phyloP scores from a whole-genome alignment of 1,139 yeast species.

The Lodderomyces orthopsilosis region DNA sequence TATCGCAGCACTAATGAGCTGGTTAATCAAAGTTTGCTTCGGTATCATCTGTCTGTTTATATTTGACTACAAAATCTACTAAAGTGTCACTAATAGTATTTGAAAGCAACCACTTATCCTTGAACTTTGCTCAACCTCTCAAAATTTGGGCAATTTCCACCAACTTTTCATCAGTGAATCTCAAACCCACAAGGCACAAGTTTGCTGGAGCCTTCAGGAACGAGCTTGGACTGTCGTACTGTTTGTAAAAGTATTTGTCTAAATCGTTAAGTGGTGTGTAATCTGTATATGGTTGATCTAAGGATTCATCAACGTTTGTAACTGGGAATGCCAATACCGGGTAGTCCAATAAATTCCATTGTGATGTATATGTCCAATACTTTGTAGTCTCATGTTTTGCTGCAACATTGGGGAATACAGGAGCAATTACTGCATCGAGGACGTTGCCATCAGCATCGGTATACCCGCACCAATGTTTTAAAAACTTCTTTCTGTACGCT shows the following conservation, averaged over 20 bases:
- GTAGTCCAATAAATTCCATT: conserved; percentile 24
- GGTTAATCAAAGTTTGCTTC: no score
- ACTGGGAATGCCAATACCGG: conserved; percentile 23
- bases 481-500: conserved; percentile 20
- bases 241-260: conserved; percentile 15
- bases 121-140: background rate
- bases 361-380: conserved; percentile 23
- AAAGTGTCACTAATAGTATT: no score
- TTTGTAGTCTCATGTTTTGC: conserved; percentile 20
- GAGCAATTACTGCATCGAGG: conserved; percentile 21
- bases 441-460: conserved; percentile 34
- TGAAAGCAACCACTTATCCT: no score
- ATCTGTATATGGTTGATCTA: conserved; percentile 14
- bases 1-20: no score
- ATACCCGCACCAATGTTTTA: conserved; percentile 19
- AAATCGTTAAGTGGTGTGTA: conserved; percentile 13
- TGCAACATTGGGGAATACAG: conserved; percentile 22
- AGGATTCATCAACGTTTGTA: conserved; percentile 16
- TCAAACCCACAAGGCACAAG: conserved; percentile 18
- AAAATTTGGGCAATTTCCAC: conserved; percentile 16
- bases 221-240: conserved; percentile 16
- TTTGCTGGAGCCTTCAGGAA: conserved; percentile 19
- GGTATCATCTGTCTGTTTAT: no score
- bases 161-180: conserved; percentile 20
- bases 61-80: no score